A percentile compares a stretch with the other conserved stretches of the same genome.
Conservation (phyloP, 108 stramenopile genomes). For the Mayamaea pseudoterrestris region DNA sequence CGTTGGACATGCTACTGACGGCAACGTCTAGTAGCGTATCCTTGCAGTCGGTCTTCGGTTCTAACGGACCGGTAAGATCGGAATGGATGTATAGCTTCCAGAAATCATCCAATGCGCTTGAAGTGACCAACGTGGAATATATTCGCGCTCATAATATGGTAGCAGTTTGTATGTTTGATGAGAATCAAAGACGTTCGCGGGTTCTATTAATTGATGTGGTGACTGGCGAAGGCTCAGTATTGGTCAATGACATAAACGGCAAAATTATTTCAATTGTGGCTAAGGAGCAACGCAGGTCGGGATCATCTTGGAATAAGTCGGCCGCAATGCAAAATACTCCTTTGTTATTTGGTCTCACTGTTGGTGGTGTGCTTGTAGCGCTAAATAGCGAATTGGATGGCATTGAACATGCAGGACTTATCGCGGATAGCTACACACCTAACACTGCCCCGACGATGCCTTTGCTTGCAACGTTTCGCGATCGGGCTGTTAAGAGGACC, state of each 20-base stretch:
- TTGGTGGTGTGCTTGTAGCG: not conserved
- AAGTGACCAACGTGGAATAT: not conserved
- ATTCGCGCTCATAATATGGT: not conserved
- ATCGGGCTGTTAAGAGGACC: no score
- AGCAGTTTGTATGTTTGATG: not conserved
- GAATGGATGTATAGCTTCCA: not conserved
- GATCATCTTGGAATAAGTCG: not conserved
- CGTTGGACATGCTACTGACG: constrained; percentile 45
- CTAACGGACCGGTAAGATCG: not conserved
- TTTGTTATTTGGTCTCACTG: not conserved
- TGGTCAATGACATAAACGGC: not conserved
- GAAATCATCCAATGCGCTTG: not conserved
- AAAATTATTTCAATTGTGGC: not conserved
- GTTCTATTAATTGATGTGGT: not conserved
- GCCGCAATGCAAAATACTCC: not conserved
- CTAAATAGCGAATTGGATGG: not conserved
- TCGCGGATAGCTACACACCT: not conserved
- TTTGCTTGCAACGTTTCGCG: not conserved
- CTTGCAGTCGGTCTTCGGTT: constrained; percentile 40
- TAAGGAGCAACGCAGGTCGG: not conserved
- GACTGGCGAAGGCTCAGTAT: not conserved
- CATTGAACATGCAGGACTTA: not conserved
- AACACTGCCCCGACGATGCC: not conserved
- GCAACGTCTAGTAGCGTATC: constrained; percentile 25
- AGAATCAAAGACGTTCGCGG: not conserved